These are phyloP conservation scores for Penicillium thymicola DNA, from an alignment of 2,329 filamentous ascomycete genomes.

Conservation along the genomic window DNA sequence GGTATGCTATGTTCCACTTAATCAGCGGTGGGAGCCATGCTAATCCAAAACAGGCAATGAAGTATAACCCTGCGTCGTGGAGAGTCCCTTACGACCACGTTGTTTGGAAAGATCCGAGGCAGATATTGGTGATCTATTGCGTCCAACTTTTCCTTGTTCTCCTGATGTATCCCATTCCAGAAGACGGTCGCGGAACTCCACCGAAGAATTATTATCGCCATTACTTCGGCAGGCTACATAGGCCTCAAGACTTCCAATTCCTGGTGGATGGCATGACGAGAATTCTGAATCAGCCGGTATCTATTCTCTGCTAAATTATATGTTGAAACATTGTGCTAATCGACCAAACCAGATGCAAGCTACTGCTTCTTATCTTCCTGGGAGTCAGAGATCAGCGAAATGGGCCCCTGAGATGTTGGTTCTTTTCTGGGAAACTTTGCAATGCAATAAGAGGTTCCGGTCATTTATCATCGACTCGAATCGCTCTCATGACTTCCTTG, in stretches of 20 bases:
- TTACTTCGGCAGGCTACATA: constrained; percentile 83
- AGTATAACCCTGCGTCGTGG: constrained; percentile 95
- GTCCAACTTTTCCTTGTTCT: constrained; percentile 85
- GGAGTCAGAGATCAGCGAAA: constrained; percentile 72
- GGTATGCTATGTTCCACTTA: constrained; percentile 55
- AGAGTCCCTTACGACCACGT: constrained; percentile 90
- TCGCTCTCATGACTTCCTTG: constrained; percentile 85
- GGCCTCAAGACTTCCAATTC: constrained; percentile 96
- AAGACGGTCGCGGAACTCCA: constrained; percentile 60
- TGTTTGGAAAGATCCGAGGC: constrained; percentile 85
- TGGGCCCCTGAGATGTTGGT: constrained; percentile 96
- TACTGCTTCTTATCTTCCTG: constrained; percentile 82
- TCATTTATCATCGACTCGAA: constrained; percentile 97
- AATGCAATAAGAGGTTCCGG: constrained; percentile 96
- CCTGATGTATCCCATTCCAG: constrained; percentile 82
- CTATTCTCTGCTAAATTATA: constrained; percentile 3
- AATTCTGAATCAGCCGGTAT: constrained; percentile 79
- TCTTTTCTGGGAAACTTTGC: constrained; percentile 94
- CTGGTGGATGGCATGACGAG: constrained; percentile 91
- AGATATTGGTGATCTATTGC: constrained; percentile 86
- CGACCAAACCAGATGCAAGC: constrained; percentile 62
- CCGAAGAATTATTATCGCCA: constrained; percentile 93
- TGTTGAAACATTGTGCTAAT: constrained; percentile 12
- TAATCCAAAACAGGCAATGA: constrained; percentile 64
- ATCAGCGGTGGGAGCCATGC: not conserved